Percentiles rank a stretch among this genome's conserved stretches.
phyloP scores from a whole-genome alignment of 2,329 filamentous ascomycete species.

The Colletotrichum godetiae region DNA sequence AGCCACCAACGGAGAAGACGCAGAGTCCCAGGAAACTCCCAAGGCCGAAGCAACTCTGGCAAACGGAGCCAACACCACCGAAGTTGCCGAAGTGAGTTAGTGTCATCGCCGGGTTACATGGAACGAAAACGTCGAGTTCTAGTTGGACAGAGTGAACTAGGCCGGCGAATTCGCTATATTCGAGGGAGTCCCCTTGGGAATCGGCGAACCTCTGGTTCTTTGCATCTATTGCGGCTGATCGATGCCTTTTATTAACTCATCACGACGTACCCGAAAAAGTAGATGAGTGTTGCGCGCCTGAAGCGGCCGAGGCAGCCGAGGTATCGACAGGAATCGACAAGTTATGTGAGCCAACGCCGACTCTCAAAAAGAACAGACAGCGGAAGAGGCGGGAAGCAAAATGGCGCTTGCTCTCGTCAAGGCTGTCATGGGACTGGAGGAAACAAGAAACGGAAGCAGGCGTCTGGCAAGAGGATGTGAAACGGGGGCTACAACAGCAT shows the following conservation, averaged over 20 bases:
- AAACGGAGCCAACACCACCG: conserved; percentile 18
- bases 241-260: not conserved
- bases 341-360: not conserved
- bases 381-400: not conserved
- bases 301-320: not conserved
- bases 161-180: not conserved
- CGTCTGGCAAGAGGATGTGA: not conserved
- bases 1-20: conserved; percentile 36
- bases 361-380: not conserved
- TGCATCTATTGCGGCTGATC: not conserved
- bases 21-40: conserved; percentile 38
- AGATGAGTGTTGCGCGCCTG: not conserved
- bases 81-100: conserved; percentile 20
- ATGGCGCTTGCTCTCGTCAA: not conserved
- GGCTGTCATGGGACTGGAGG: not conserved
- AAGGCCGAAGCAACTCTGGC: conserved; percentile 4
- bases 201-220: not conserved
- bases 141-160: not conserved
- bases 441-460: not conserved
- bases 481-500: not conserved
- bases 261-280: not conserved
- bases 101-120: not conserved
- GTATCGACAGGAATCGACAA: not conserved
- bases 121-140: not conserved
- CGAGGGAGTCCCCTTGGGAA: not conserved